Percentiles rank a stretch among this genome's conserved stretches.
Evolutionary conservation across 805 yeast species (phyloP).

Genomic region (Suhomyces kilbournensis): DNA sequence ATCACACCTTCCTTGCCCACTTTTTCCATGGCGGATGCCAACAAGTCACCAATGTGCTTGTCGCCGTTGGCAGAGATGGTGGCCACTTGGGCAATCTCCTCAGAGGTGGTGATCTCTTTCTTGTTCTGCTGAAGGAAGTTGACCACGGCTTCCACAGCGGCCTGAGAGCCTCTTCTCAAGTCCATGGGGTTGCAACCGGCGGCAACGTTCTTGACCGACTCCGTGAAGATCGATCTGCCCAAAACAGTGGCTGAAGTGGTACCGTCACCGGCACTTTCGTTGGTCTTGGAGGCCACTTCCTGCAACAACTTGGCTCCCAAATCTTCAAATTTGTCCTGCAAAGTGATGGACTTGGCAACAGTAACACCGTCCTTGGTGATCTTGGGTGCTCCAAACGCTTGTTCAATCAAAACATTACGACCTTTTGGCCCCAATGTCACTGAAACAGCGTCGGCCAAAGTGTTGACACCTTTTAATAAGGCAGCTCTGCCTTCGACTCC

Average conservation of each 20-base stretch:
- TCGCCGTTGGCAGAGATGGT: slow-evolving; percentile 98
- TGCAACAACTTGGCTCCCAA: slow-evolving; percentile 93
- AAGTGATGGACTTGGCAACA: slow-evolving; percentile 80
- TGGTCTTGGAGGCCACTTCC: slow-evolving; percentile 96
- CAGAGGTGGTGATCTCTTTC: slow-evolving; percentile 89
- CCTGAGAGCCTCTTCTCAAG: slow-evolving; percentile 93
- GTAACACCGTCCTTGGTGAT: slow-evolving; percentile 99
- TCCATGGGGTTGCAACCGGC: slow-evolving; percentile 99
- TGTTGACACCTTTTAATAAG: slow-evolving; percentile 86
- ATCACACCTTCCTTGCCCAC: slow-evolving; percentile 99
- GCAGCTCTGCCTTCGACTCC: slow-evolving; percentile 98
- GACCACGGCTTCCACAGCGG: slow-evolving; percentile 93
- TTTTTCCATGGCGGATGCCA: slow-evolving; percentile 96
- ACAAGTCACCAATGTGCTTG: slow-evolving; percentile 80
- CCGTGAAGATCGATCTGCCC: slow-evolving; percentile 93
- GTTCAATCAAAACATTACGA: slow-evolving; percentile 94
- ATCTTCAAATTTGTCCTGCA: slow-evolving; percentile 90
- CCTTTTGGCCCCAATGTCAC: slow-evolving; percentile 98
- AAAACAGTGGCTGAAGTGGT: slow-evolving; percentile 96
- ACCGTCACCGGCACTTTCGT: slow-evolving; percentile 98
- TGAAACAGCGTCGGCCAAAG: slow-evolving; percentile 92
- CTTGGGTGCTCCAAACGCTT: slow-evolving; percentile 94
- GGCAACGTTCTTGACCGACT: slow-evolving; percentile 93
- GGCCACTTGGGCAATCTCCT: slow-evolving; percentile 97
- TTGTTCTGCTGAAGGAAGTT: slow-evolving; percentile 78